phyloP scores from a whole-genome alignment of 441 rosid genomes.

The Erodium trifolium region DNA sequence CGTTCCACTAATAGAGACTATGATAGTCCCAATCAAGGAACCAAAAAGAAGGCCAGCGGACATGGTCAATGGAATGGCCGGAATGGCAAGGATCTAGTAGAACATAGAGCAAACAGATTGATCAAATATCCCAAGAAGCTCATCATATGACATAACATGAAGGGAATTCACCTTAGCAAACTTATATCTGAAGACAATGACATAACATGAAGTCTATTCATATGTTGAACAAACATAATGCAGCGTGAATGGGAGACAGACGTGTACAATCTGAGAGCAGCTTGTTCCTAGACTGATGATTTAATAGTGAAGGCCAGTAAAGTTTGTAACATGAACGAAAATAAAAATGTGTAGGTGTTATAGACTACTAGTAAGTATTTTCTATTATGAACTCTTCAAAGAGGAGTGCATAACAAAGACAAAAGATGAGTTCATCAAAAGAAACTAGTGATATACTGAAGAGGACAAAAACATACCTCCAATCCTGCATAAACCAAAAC shows the following conservation, averaged over 20 bases:
- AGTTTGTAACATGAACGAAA: not conserved
- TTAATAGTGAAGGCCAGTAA: not conserved
- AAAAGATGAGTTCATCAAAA: not conserved
- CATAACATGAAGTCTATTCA: not conserved
- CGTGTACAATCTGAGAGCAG: not conserved
- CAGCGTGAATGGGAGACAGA: not conserved
- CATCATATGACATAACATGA: no score
- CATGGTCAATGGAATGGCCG: constrained; percentile 95
- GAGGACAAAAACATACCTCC: constrained; percentile 46
- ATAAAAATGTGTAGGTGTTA: not conserved
- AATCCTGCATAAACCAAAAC: constrained; percentile 85
- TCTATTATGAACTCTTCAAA: constrained; percentile 4
- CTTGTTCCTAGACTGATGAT: not conserved
- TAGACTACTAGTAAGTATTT: not conserved
- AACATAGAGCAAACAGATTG: constrained; percentile 11
- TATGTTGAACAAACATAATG: not conserved
- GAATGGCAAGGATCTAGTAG: constrained; percentile 81
- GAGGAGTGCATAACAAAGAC: constrained; percentile 2
- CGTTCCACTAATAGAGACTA: constrained; percentile 97
- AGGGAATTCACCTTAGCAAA: not conserved
- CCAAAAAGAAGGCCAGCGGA: constrained; percentile 99
- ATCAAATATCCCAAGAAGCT: no score
- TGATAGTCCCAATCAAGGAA: constrained; percentile 70
- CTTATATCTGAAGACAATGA: constrained; percentile 1
- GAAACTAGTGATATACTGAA: constrained; percentile 6